These are phyloP conservation scores for Pilobolus umbonatus DNA, from an alignment of 192 early-diverging fungal genomes.

Conservation along the genomic window DNA sequence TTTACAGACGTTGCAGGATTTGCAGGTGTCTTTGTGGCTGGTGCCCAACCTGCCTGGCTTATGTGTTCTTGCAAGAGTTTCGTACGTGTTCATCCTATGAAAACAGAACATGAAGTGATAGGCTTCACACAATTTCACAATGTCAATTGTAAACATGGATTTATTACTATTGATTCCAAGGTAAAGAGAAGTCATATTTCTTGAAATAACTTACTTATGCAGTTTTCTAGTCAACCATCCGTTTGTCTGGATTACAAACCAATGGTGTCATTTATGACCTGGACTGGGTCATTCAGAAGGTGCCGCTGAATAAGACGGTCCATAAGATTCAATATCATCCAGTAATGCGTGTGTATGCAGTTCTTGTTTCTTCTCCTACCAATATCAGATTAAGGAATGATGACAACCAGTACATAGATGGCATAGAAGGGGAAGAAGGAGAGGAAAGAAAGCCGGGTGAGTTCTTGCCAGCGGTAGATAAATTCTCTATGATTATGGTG, in stretches of 20 bases:
- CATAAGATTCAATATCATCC: conserved; percentile 84
- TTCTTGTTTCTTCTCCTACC: conserved; percentile 61
- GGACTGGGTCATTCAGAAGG: conserved; percentile 71
- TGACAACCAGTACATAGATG: conserved; percentile 48
- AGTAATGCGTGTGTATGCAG: conserved; percentile 73
- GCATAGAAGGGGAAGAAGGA: conserved; percentile 16
- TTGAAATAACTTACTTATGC: background rate
- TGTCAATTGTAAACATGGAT: conserved; percentile 71
- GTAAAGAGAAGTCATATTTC: conserved; percentile 12
- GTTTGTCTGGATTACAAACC: conserved; percentile 61
- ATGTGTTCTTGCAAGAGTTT: conserved; percentile 57
- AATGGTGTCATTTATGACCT: conserved; percentile 66
- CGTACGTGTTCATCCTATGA: conserved; percentile 69
- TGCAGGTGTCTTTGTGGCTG: conserved; percentile 70
- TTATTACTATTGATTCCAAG: conserved; percentile 65
- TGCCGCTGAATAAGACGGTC: conserved; percentile 58
- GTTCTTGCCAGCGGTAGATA: conserved; percentile 57
- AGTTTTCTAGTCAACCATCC: conserved; percentile 47
- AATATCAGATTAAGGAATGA: conserved; percentile 72
- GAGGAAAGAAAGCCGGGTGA: conserved; percentile 27
- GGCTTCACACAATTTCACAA: conserved; percentile 77
- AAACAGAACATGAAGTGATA: conserved; percentile 57
- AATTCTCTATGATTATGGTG: conserved; percentile 77
- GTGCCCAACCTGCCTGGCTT: conserved; percentile 68
- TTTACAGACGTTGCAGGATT: conserved; percentile 56